phyloP scores from a whole-genome alignment of 2,329 filamentous ascomycete species.

The Gaeumannomyces sp. region DNA sequence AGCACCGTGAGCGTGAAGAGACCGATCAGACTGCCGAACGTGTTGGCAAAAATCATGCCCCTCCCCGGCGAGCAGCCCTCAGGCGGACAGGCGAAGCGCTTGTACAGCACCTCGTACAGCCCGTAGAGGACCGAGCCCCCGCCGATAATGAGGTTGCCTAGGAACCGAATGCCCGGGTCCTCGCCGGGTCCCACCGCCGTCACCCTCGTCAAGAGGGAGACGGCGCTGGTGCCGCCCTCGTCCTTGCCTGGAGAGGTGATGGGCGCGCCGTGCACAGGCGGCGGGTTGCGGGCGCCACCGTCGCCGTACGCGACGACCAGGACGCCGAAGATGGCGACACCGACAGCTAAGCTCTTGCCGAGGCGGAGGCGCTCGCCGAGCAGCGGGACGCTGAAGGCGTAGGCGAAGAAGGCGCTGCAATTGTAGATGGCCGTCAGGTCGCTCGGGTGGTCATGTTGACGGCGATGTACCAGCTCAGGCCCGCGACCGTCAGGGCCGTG shows the following conservation, averaged over 20 bases:
- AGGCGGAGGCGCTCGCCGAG: conserved; percentile 76
- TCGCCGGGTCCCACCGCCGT: conserved; percentile 13
- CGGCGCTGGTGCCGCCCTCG: not conserved
- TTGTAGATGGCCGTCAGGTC: conserved; percentile 99
- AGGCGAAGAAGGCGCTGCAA: conserved; percentile 97
- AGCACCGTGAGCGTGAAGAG: conserved; percentile 78
- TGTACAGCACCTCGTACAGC: conserved; percentile 96
- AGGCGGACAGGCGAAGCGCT: conserved; percentile 85
- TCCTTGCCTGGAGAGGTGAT: conserved; percentile 14
- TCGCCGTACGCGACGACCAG: conserved; percentile 95
- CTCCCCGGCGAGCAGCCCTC: conserved; percentile 78
- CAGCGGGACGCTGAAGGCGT: conserved; percentile 89
- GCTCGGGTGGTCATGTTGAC: conserved; percentile 89
- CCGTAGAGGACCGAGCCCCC: conserved; percentile 88
- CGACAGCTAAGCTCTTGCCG: conserved; percentile 82
- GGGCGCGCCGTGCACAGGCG: conserved; percentile 29
- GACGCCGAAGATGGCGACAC: conserved; percentile 81
- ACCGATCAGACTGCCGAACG: conserved; percentile 83
- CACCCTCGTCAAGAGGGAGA: not conserved
- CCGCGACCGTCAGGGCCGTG: conserved; percentile 78
- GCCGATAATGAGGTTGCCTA: conserved; percentile 90
- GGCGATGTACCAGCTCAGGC: conserved; percentile 91
- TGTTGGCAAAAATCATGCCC: conserved; percentile 94
- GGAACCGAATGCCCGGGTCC: conserved; percentile 53
- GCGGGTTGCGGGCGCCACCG: conserved; percentile 40